phyloP scores from a whole-genome alignment of 2,329 filamentous ascomycete species.

The Fusarium continuum region DNA sequence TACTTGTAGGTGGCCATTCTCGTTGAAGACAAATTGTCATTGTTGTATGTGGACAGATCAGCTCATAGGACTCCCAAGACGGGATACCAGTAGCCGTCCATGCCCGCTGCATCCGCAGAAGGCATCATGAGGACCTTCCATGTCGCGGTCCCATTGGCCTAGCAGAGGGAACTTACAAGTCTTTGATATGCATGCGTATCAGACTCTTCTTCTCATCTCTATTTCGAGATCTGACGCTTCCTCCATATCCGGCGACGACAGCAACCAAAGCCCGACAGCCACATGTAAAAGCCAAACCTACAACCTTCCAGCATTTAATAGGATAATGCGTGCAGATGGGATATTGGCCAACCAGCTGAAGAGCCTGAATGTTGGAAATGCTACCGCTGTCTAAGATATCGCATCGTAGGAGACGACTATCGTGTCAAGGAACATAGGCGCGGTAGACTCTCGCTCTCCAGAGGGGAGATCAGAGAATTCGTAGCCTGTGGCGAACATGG shows the following conservation, averaged over 20 bases:
- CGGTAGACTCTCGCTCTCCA: neutral
- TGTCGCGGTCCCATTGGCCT: neutral
- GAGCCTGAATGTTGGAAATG: neutral
- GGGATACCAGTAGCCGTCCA: neutral
- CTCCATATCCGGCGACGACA: neutral
- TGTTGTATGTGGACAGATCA: too few species aligned
- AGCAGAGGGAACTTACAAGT: neutral
- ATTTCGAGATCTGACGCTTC: neutral
- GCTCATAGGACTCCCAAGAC: neutral
- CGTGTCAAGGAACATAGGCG: neutral
- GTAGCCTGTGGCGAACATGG: neutral
- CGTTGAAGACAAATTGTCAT: too few species aligned
- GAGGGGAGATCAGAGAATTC: neutral
- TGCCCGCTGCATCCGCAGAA: neutral
- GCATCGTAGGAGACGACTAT: neutral
- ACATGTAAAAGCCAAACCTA: neutral
- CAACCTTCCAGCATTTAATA: neutral
- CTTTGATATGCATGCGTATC: neutral
- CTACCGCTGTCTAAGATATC: neutral
- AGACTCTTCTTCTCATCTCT: neutral
- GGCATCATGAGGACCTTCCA: neutral
- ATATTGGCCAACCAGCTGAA: neutral
- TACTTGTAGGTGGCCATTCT: too few species aligned
- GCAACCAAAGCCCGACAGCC: neutral
- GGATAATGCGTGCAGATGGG: neutral